Evolutionary conservation across 2,329 filamentous ascomycete genomes (phyloP).

Genomic region (Elsinoe australis): DNA sequence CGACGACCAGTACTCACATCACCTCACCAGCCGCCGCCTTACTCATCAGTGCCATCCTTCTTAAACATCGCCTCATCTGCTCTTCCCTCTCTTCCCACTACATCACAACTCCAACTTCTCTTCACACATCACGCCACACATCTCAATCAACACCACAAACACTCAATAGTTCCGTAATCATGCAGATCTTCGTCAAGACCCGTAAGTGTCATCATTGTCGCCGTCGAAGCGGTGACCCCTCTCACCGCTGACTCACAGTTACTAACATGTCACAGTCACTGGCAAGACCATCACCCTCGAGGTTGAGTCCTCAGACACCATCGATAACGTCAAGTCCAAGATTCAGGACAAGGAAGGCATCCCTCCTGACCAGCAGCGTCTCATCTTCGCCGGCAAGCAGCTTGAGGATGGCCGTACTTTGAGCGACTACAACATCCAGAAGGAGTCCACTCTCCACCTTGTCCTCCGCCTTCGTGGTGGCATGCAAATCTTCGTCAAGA

Average conservation of each 20-base stretch:
- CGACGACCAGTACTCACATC: slow-evolving; percentile 1
- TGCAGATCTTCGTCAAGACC: slow-evolving; percentile 99
- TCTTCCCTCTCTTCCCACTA: slow-evolving; percentile 7
- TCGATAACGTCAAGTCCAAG: slow-evolving; percentile 95
- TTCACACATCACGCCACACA: slow-evolving; percentile 6
- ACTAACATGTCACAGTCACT: slow-evolving; percentile 46
- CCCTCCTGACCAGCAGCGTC: slow-evolving; percentile 87
- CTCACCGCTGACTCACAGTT: slow-evolving; percentile 25
- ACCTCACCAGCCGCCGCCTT: neutral
- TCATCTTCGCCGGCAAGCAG: slow-evolving; percentile 96
- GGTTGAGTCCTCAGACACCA: slow-evolving; percentile 70
- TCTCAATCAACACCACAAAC: slow-evolving; percentile 20
- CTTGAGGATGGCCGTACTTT: slow-evolving; percentile 89
- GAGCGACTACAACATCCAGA: slow-evolving; percentile 87
- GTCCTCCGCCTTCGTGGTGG: slow-evolving; percentile 55
- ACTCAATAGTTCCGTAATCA: slow-evolving; percentile 34
- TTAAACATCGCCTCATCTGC: slow-evolving; percentile 14
- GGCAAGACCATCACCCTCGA: slow-evolving; percentile 62
- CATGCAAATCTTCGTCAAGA: slow-evolving; percentile 56
- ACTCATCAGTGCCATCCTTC: slow-evolving; percentile 12
- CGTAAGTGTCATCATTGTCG: slow-evolving; percentile 49
- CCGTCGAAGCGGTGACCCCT: slow-evolving; percentile 23
- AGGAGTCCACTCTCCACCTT: slow-evolving; percentile 59
- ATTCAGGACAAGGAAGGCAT: slow-evolving; percentile 98
- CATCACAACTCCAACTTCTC: slow-evolving; percentile 12